Evolutionary conservation across 2,329 filamentous ascomycete species (phyloP).

Genomic region (Cyphellophora europaea): DNA sequence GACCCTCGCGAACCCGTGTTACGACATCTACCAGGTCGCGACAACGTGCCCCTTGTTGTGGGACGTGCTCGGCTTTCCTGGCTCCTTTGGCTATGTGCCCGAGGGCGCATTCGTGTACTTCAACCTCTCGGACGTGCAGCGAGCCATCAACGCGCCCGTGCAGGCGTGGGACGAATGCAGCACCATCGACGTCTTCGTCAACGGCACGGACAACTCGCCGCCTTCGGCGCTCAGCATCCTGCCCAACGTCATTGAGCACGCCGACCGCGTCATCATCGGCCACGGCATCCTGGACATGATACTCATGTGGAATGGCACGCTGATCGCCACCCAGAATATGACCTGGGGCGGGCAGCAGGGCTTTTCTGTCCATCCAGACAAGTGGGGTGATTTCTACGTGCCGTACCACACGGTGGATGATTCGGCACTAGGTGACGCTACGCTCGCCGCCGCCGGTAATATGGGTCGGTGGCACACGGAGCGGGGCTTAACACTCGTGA

Average conservation of each 20-base stretch:
- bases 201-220: conserved; percentile 31
- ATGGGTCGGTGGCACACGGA: conserved; percentile 60
- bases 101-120: conserved; percentile 57
- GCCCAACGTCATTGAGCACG: conserved; percentile 62
- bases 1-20: conserved; percentile 61
- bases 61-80: conserved; percentile 61
- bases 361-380: conserved; percentile 50
- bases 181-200: conserved; percentile 34
- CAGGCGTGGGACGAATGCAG: conserved; percentile 51
- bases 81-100: conserved; percentile 55
- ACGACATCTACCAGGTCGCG: conserved; percentile 64
- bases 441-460: conserved; percentile 42
- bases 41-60: conserved; percentile 62
- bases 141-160: conserved; percentile 55
- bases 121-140: conserved; percentile 60
- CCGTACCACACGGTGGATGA: conserved; percentile 47
- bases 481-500: conserved; percentile 63
- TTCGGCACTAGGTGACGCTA: conserved; percentile 31
- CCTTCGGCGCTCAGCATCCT: conserved; percentile 51
- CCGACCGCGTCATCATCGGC: conserved; percentile 62
- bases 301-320: conserved; percentile 57
- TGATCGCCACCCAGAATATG: conserved; percentile 71
- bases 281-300: conserved; percentile 64
- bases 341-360: conserved; percentile 65
- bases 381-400: conserved; percentile 54